Base-by-base conservation (phyloP, 179 eudicot species). In the Beta corolliflora region DNA sequence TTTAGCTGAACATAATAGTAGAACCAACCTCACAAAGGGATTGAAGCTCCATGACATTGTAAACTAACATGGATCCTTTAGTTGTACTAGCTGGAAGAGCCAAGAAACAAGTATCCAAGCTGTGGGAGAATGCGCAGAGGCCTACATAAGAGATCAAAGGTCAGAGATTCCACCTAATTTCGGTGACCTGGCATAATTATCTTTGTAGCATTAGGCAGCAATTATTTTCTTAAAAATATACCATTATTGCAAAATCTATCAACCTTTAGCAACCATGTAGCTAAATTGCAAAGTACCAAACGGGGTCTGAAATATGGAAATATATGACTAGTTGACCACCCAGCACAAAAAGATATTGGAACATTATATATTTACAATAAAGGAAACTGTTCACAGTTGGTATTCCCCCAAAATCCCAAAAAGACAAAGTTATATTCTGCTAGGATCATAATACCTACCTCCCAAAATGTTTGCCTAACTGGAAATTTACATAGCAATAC, bases 11-110 rank as follows among this genome's bases (percentile, higher is more conserved):
- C 7, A 41, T 44, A 23, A 56, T 9, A 41, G 29, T 46, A 56
- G 4, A 55, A 81, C 52, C 77, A 67, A 95, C 99, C 99, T 95
- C 98, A 70, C 95, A 90, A 78, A 89, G 98, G 31, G 94, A 87
- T 64, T 90, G 97, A 73, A 94, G 99, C 84, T 94, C 93, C 89
- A 88, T 89, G 74, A 89, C 92, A 87, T 92, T 89, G 91, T 94
- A 94, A 75, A 95, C 85, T 77, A 94, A 84, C 79, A 91, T 88
- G 19, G 98, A 90, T 81, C 99, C 99, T 84, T 89, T 91, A 76
- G 82, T 56, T 72, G 86, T 86, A 89, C 93, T 91, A 68, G 98
- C 98, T 75, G 99, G 99, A 89, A 95, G 91, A 72, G 99, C 99
- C 90, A 95, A 77, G 81, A 91, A 93, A 86, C 95, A 91, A 84